Evolutionary conservation across 768 basidiomycete genomes (phyloP).

Genomic region (Tulasnella sp.): DNA sequence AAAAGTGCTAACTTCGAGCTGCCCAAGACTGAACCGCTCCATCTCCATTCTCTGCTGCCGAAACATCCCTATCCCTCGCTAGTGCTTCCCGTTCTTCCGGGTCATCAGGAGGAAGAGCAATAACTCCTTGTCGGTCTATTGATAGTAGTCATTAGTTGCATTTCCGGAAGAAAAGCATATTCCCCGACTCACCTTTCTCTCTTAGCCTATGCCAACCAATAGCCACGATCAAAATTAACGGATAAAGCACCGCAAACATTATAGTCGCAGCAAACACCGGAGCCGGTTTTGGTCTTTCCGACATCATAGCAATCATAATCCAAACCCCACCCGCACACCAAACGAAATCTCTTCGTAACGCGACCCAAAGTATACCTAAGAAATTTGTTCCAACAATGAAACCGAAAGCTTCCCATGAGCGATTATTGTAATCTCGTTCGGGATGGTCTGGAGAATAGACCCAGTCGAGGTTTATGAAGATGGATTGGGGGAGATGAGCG

Average conservation of each 20-base stretch:
- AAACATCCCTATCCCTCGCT: background rate
- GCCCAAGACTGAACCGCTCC: conserved; percentile 6
- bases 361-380: conserved; percentile 41
- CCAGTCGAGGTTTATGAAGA: conserved; percentile 58
- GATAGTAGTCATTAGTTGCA: background rate
- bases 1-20: no score
- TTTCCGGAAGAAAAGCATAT: background rate
- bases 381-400: conserved; percentile 53
- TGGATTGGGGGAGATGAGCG: conserved; percentile 43
- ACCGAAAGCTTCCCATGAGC: conserved; percentile 62
- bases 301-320: conserved; percentile 50
- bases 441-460: conserved; percentile 41
- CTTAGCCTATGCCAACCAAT: conserved; percentile 5
- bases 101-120: conserved; percentile 35
- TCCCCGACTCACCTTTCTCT: conserved; percentile 12
- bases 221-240: conserved; percentile 39
- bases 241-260: conserved; percentile 52
- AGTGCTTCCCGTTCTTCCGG: conserved; percentile 17
- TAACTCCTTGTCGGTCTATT: conserved; percentile 24
- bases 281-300: conserved; percentile 48
- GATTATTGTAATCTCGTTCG: conserved; percentile 38
- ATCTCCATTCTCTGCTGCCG: background rate
- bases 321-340: conserved; percentile 66
- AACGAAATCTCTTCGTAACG: conserved; percentile 50
- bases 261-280: conserved; percentile 51